Percentiles rank a stretch among this genome's conserved stretches.
Conservation (phyloP, 2,329 filamentous ascomycete genomes). For the Penicillium brevicompactum region DNA sequence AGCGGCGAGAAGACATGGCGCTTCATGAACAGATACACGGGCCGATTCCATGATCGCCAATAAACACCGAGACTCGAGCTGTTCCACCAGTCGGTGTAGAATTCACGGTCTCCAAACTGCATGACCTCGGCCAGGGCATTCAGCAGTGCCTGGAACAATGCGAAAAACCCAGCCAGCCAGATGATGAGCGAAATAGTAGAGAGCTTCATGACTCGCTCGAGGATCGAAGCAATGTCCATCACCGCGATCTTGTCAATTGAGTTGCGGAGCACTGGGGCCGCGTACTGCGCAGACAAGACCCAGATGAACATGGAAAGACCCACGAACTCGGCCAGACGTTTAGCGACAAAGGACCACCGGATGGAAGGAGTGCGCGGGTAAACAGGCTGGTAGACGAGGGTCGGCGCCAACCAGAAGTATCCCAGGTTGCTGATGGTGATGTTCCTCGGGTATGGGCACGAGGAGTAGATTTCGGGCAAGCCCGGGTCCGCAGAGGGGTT, state of each 20-base stretch:
- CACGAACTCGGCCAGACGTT: constrained; percentile 76
- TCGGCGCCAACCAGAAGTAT: constrained; percentile 99
- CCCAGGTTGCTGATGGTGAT: constrained; percentile 83
- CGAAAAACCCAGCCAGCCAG: constrained; percentile 97
- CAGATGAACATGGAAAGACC: constrained; percentile 87
- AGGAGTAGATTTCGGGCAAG: constrained; percentile 77
- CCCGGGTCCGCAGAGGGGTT: constrained; percentile 70
- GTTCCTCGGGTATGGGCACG: constrained; percentile 87
- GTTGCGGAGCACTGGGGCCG: constrained; percentile 84
- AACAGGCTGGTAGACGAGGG: constrained; percentile 92
- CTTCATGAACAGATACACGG: constrained; percentile 95
- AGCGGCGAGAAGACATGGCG: constrained; percentile 90
- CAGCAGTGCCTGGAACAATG: constrained; percentile 87
- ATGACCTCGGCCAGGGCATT: constrained; percentile 91
- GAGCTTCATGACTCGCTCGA: constrained; percentile 90
- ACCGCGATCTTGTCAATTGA: constrained; percentile 83
- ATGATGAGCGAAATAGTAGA: constrained; percentile 94
- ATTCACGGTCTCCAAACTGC: constrained; percentile 87
- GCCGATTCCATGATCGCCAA: constrained; percentile 97
- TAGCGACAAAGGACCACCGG: constrained; percentile 84
- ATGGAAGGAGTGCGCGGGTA: constrained; percentile 84
- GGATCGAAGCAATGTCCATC: constrained; percentile 76
- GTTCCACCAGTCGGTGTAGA: constrained; percentile 99
- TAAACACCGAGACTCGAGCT: constrained; percentile 81
- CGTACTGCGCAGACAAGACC: constrained; percentile 93